phyloP scores from a whole-genome alignment of 768 basidiomycete genomes.

The Amanita inopinata region DNA sequence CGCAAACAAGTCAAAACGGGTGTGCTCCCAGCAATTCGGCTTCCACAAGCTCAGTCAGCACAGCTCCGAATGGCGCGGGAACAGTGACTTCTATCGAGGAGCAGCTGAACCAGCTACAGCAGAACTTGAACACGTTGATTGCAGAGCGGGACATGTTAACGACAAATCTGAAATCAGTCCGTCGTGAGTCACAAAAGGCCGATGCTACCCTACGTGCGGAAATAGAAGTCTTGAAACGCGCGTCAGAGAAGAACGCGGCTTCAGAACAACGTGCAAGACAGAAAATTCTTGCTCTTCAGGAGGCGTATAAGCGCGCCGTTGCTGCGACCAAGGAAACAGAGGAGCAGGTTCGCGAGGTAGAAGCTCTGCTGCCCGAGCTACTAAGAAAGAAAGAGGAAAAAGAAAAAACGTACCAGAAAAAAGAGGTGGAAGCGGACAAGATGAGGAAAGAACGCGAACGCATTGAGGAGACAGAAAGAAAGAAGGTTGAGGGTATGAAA shows the following conservation, averaged over 20 bases:
- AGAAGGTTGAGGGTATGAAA: conserved; percentile 44
- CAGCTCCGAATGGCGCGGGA: conserved; percentile 18
- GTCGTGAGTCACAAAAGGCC: conserved; percentile 76
- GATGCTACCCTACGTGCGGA: conserved; percentile 75
- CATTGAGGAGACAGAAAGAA: conserved; percentile 37
- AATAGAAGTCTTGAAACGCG: conserved; percentile 75
- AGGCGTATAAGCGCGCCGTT: conserved; percentile 74
- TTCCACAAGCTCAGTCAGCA: conserved; percentile 10
- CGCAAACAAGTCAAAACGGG: conserved; percentile 8
- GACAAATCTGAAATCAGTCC: conserved; percentile 61
- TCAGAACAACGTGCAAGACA: conserved; percentile 77
- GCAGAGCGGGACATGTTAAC: conserved; percentile 63
- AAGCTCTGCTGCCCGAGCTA: conserved; percentile 33
- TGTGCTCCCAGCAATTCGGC: conserved; percentile 18
- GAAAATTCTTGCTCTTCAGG: conserved; percentile 80
- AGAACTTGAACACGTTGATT: conserved; percentile 51
- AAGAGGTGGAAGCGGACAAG: conserved; percentile 40
- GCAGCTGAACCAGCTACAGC: conserved; percentile 52
- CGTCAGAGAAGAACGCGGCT: conserved; percentile 68
- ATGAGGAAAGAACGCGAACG: conserved; percentile 35
- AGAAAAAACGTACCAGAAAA: conserved; percentile 30
- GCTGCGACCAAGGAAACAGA: conserved; percentile 41
- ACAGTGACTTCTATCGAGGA: conserved; percentile 66
- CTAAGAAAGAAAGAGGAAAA: conserved; percentile 26
- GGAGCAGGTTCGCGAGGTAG: conserved; percentile 35